These are phyloP conservation scores for Tetrahymena elliotti DNA, from an alignment of 73 alveolate species.

Conservation along the genomic window DNA sequence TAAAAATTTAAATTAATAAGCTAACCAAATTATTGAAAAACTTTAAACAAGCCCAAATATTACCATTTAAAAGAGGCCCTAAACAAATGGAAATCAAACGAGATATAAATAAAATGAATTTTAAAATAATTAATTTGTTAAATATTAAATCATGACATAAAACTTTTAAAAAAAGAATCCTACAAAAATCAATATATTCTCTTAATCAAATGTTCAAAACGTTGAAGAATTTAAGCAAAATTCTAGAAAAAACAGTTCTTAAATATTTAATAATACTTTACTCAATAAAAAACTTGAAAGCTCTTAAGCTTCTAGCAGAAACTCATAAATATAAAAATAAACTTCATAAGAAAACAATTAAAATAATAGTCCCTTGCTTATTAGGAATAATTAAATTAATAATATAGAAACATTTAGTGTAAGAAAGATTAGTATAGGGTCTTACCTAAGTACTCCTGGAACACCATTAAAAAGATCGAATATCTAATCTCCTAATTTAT, in stretches of 20 bases:
- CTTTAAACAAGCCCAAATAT: not conserved
- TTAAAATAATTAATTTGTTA: not conserved
- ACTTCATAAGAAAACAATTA: not conserved
- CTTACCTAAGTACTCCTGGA: not conserved
- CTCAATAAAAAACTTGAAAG: not conserved
- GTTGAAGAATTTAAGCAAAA: not conserved
- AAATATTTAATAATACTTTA: not conserved
- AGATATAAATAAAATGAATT: not conserved
- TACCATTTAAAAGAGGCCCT: not conserved
- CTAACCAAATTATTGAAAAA: not conserved
- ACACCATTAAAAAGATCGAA: not conserved
- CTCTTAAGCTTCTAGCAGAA: not conserved
- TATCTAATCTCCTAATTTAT: not conserved
- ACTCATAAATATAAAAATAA: not conserved
- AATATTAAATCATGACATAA: not conserved
- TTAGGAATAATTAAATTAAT: too few species aligned
- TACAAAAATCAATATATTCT: not conserved
- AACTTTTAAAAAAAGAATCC: not conserved
- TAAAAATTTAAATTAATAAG: too few species aligned
- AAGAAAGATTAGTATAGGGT: not conserved
- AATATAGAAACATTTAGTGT: not conserved
- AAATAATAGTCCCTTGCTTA: not conserved
- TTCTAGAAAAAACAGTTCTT: not conserved
- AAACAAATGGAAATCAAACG: not conserved
- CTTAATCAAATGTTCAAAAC: not conserved